Evolutionary conservation across 768 basidiomycete species (phyloP), one percentile per base, ranked within the genome.

Genomic region (Podaxis rugospora): DNA sequence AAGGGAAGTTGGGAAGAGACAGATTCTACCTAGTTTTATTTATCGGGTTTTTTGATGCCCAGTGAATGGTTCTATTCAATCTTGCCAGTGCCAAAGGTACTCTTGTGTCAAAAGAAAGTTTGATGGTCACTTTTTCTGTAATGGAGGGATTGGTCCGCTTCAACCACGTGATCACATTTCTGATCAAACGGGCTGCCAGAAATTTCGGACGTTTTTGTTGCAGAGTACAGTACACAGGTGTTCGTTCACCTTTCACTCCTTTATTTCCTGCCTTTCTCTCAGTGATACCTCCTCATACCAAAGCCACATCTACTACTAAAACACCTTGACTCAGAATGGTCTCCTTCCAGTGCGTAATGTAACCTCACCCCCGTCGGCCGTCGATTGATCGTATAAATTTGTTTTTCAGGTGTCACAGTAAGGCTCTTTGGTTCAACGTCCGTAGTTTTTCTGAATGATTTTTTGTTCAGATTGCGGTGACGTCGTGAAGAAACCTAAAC

Each of bases 401-500:
- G 21, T 36, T 55, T 55, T 57, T 59, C 47, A 93, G 90, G 75
- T 92, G 90, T 72, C 88, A 90, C 72, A 81, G 87, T 88, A 54
- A 74, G 83, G 68, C n/a, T 16, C 18, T 27, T 16, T 57, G 51
- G 35, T 21, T 40, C 51, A 3, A 3, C 16, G 25, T 37, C 16
- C 39, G 13, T 4, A 23, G 21, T 16, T 4, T 16, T 4, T 35
- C 39, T 44, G 42, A 44, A 9, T 7, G 16, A 9, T 3, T 51
- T 51, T 55, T 57, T 36, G 11, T 25, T 27, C 50, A 92, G 92
- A 71, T 37, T 97, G 95, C 71, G 76, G 81, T 55, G 95, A 97
- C 66, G 88, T 93, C 9, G 87, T 96, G 28, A 97, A 93, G 74
- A 97, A 97, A 68, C 95, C 95, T 11, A 94, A 95, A 72, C 82